Evolutionary conservation across 192 early-diverging fungal genomes (phyloP).

Genomic region (Rhizophlyctis rosea): DNA sequence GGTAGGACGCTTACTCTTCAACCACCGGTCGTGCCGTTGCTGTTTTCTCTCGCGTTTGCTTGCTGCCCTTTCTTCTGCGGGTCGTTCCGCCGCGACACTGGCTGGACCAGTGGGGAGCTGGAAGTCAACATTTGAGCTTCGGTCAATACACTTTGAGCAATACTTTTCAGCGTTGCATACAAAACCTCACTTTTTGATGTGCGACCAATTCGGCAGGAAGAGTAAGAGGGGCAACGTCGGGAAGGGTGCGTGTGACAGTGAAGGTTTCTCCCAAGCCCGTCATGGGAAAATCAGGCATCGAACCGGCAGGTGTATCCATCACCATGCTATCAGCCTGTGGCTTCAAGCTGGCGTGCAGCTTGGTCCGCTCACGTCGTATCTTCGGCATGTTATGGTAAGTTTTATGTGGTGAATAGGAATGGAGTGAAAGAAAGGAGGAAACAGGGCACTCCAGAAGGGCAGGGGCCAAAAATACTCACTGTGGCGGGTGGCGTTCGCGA

Average conservation of each 20-base stretch:
- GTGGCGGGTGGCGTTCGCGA: too few species aligned
- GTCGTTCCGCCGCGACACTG: neutral
- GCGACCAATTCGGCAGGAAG: neutral
- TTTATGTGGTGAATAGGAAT: too few species aligned
- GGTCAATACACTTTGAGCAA: neutral
- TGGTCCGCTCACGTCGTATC: constrained; percentile 6
- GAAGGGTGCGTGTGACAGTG: neutral
- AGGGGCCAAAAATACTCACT: too few species aligned
- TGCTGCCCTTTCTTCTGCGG: neutral
- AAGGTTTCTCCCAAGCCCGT: neutral
- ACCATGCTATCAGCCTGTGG: too few species aligned
- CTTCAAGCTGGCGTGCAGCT: constrained; percentile 4
- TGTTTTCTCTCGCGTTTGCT: constrained; percentile 23
- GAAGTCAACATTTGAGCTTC: neutral
- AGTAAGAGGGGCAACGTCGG: neutral
- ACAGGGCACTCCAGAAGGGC: too few species aligned
- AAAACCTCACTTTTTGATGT: neutral
- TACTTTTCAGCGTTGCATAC: neutral
- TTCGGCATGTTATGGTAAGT: constrained; percentile 10
- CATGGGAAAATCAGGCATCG: neutral
- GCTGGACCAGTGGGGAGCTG: neutral
- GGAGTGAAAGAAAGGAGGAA: too few species aligned
- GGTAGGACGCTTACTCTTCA: constrained; percentile 15
- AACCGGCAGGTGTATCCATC: neutral
- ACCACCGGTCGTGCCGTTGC: constrained; percentile 28